These are phyloP conservation scores for Plasmodium berghei DNA, from an alignment of 169 alveolate species.

Conservation along the genomic window DNA sequence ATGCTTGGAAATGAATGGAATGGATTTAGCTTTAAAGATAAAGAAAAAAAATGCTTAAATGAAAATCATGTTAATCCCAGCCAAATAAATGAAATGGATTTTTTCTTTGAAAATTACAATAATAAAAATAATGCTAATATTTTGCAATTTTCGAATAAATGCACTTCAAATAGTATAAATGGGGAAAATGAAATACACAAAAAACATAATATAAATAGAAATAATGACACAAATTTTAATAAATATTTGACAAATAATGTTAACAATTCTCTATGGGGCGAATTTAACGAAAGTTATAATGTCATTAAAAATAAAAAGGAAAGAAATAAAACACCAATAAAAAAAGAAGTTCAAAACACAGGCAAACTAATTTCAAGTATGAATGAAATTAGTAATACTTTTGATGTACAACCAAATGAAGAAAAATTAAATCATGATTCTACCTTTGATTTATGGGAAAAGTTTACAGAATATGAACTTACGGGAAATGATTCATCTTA, in stretches of 20 bases:
- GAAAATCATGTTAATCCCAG: not conserved
- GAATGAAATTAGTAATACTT: not conserved
- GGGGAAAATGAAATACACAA: not conserved
- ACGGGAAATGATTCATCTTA: not conserved
- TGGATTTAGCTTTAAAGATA: not conserved
- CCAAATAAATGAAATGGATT: slow-evolving; percentile 31
- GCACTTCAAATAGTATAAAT: not conserved
- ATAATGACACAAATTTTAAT: not conserved
- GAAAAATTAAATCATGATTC: not conserved
- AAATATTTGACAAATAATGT: not conserved
- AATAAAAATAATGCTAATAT: slow-evolving; percentile 5
- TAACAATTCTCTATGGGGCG: slow-evolving; percentile 25
- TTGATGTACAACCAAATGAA: not conserved
- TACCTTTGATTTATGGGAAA: slow-evolving; percentile 49
- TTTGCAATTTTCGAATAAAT: not conserved
- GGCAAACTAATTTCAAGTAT: not conserved
- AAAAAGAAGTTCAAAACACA: not conserved
- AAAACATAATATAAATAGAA: not conserved
- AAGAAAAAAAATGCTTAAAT: slow-evolving; percentile 6
- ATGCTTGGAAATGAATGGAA: slow-evolving; percentile 21
- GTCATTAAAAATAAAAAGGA: not conserved
- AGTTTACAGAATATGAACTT: not conserved
- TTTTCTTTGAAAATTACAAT: slow-evolving; percentile 34
- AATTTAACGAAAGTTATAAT: not conserved
- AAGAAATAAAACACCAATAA: not conserved